These are phyloP conservation scores for Starmerella sp. DNA, from an alignment of 805 yeast species.

Conservation along the genomic window DNA sequence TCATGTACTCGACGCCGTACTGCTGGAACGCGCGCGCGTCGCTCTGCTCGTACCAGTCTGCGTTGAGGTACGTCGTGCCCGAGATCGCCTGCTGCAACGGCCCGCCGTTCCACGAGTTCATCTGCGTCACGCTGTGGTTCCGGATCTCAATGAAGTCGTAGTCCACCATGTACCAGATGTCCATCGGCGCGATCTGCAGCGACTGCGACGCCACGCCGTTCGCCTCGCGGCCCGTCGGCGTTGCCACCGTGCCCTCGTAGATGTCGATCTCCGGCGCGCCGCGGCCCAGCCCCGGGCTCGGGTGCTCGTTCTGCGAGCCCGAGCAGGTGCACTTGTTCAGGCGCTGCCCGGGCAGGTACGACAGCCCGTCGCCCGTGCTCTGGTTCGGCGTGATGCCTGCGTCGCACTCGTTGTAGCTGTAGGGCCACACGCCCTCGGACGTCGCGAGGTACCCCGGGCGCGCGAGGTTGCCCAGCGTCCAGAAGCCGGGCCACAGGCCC, in stretches of 20 bases:
- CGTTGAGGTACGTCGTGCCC: conserved; percentile 65
- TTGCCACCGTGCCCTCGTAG: conserved; percentile 61
- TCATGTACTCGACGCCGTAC: conserved; percentile 66
- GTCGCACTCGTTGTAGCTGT: conserved; percentile 75
- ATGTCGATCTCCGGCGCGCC: conserved; percentile 95
- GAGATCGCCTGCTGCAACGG: conserved; percentile 91
- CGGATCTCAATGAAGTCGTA: conserved; percentile 65
- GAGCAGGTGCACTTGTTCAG: conserved; percentile 64
- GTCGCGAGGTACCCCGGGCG: conserved; percentile 82
- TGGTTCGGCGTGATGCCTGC: conserved; percentile 93
- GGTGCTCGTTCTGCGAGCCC: conserved; percentile 61
- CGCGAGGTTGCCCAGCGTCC: conserved; percentile 89
- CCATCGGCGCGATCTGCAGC: conserved; percentile 83
- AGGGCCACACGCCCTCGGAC: conserved; percentile 93
- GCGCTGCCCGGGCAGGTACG: conserved; percentile 75
- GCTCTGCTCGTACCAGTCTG: conserved; percentile 70
- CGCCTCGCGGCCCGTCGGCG: conserved; percentile 26
- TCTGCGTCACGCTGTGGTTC: conserved; percentile 55
- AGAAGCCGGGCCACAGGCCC: conserved; percentile 93
- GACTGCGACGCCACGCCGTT: conserved; percentile 66
- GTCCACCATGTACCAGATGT: conserved; percentile 89
- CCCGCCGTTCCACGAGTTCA: conserved; percentile 87
- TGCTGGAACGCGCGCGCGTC: conserved; percentile 45
- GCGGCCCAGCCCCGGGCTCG: conserved; percentile 75
- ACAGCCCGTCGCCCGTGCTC: conserved; percentile 78